These are phyloP conservation scores for Nitzschia palea DNA, from an alignment of 108 stramenopile genomes.

Conservation along the genomic window DNA sequence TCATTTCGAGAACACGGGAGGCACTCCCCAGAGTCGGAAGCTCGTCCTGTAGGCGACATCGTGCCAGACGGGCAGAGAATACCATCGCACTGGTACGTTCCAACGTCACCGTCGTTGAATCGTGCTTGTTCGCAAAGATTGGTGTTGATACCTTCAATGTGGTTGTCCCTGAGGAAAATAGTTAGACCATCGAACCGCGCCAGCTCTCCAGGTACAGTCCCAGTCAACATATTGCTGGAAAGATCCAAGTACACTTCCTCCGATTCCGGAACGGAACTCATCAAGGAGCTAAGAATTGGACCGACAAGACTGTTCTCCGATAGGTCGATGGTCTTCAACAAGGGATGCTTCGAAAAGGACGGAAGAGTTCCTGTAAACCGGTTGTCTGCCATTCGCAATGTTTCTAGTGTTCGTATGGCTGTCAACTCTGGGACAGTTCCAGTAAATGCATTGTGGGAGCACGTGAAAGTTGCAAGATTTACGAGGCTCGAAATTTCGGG, in stretches of 20 bases:
- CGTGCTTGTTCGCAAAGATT: slow-evolving; percentile 52
- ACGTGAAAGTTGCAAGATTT: slow-evolving; percentile 22
- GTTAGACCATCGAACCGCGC: slow-evolving; percentile 56
- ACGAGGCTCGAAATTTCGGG: slow-evolving; percentile 32
- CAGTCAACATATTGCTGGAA: slow-evolving; percentile 29
- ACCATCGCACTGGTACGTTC: slow-evolving; percentile 63
- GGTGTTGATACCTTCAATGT: slow-evolving; percentile 42
- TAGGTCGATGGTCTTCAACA: slow-evolving; percentile 23
- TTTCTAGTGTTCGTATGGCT: slow-evolving; percentile 17
- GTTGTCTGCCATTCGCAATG: slow-evolving; percentile 26
- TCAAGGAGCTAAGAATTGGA: slow-evolving; percentile 18
- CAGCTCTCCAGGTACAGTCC: slow-evolving; percentile 38
- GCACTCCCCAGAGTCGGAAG: slow-evolving; percentile 28
- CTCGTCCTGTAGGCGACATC: slow-evolving; percentile 38
- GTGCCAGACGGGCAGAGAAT: slow-evolving; percentile 71
- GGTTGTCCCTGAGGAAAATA: slow-evolving; percentile 72
- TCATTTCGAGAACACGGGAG: slow-evolving; percentile 39
- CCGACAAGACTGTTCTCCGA: slow-evolving; percentile 22
- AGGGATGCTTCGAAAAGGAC: slow-evolving; percentile 27
- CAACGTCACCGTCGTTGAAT: slow-evolving; percentile 75
- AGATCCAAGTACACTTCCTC: slow-evolving; percentile 39
- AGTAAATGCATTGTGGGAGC: slow-evolving; percentile 36
- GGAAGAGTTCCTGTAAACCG: slow-evolving; percentile 25
- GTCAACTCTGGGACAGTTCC: slow-evolving; percentile 39
- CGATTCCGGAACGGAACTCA: neutral